Evolutionary conservation across 768 basidiomycete genomes (phyloP).

Genomic region (Peribolospora baueri): DNA sequence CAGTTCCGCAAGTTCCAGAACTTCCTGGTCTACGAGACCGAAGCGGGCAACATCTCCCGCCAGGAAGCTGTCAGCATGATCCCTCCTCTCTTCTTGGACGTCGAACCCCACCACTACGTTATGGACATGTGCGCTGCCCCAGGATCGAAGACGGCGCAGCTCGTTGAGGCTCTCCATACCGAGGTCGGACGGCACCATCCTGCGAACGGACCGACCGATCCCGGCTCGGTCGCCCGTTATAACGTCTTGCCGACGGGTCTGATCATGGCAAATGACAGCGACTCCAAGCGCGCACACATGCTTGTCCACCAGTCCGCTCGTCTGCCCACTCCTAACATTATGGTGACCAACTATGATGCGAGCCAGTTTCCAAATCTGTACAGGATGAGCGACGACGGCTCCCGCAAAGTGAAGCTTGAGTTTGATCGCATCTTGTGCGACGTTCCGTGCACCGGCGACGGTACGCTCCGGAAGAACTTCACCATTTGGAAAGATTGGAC

Average conservation of each 20-base stretch:
- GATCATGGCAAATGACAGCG: constrained; percentile 83
- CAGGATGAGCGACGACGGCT: neutral
- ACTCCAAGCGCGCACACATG: constrained; percentile 78
- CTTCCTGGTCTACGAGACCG: constrained; percentile 91
- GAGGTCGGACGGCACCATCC: constrained; percentile 35
- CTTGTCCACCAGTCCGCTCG: constrained; percentile 94
- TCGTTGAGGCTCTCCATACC: constrained; percentile 81
- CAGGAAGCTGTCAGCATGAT: constrained; percentile 98
- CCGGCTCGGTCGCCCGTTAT: neutral
- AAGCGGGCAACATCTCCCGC: constrained; percentile 89
- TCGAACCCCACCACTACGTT: constrained; percentile 64
- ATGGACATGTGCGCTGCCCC: constrained; percentile 97
- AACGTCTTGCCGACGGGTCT: constrained; percentile 45
- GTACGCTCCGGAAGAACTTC: constrained; percentile 78
- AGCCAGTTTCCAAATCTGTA: constrained; percentile 43
- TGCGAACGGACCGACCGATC: constrained; percentile 15
- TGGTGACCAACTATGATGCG: constrained; percentile 93
- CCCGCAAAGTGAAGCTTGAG: constrained; percentile 28
- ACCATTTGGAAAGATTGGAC: constrained; percentile 89
- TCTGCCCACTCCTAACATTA: constrained; percentile 66
- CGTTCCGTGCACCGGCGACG: constrained; percentile 94
- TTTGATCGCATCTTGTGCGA: constrained; percentile 91
- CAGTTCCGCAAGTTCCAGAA: constrained; percentile 89
- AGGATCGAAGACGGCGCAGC: constrained; percentile 93
- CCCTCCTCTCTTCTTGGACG: constrained; percentile 82